Evolutionary conservation across 176 grass and related monocot species (phyloP).

Genomic region (Triticum urartu): DNA sequence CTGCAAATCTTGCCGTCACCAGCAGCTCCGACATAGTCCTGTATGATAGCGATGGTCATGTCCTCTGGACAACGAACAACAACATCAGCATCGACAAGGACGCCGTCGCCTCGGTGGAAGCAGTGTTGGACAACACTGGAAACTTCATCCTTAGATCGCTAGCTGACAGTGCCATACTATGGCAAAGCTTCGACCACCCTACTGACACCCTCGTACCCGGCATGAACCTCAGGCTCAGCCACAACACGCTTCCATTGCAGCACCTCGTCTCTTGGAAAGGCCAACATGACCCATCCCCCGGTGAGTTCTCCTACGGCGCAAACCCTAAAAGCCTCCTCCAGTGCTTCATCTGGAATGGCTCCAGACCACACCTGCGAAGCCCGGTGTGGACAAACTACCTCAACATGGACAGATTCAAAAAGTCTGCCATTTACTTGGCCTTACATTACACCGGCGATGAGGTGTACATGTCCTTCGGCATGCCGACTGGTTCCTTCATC

Average conservation of each 20-base stretch:
- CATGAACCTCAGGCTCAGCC: slow-evolving; percentile 48
- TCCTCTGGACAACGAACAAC: slow-evolving; percentile 37
- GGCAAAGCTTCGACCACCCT: slow-evolving; percentile 61
- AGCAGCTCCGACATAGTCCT: slow-evolving; percentile 20
- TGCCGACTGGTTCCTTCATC: background rate
- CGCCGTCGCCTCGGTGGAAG: background rate
- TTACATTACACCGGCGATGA: background rate
- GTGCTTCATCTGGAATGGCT: slow-evolving; percentile 35
- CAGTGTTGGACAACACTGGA: slow-evolving; percentile 27
- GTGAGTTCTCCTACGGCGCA: slow-evolving; percentile 31
- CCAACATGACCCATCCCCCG: slow-evolving; percentile 39
- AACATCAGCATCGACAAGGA: background rate
- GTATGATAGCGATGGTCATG: background rate
- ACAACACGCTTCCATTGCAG: slow-evolving; percentile 11
- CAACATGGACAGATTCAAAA: background rate
- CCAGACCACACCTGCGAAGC: slow-evolving; percentile 12
- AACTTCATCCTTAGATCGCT: slow-evolving; percentile 41
- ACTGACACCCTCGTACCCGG: slow-evolving; percentile 43
- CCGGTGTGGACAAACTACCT: slow-evolving; percentile 45
- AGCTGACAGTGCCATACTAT: background rate
- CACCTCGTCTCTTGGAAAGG: slow-evolving; percentile 43
- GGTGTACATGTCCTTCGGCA: slow-evolving; percentile 36
- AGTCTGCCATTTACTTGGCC: slow-evolving; percentile 8
- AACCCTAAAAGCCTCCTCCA: slow-evolving; percentile 33
- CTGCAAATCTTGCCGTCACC: slow-evolving; percentile 21